phyloP scores from a whole-genome alignment of 345 rosid species.

The Corchorus olitorius region DNA sequence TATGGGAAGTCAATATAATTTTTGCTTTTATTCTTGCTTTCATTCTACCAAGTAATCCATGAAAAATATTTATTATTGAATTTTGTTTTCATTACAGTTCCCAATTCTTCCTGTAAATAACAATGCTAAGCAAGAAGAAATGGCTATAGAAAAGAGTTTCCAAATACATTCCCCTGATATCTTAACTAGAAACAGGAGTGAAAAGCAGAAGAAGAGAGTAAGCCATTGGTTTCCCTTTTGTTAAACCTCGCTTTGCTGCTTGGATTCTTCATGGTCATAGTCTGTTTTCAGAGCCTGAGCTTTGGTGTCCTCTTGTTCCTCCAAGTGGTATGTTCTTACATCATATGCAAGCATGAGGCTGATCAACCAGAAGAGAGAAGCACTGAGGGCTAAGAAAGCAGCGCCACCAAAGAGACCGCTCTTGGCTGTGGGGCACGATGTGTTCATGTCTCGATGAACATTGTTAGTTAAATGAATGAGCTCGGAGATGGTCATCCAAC shows the following conservation, averaged over 20 bases:
- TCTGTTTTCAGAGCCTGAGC: slow-evolving; percentile 18
- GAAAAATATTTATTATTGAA: background rate
- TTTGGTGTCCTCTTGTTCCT: slow-evolving; percentile 12
- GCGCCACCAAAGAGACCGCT: slow-evolving; percentile 36
- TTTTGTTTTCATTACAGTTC: background rate
- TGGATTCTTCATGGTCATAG: background rate
- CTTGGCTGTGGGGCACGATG: slow-evolving; percentile 34
- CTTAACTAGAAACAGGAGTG: background rate
- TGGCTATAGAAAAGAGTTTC: background rate
- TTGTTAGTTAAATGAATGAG: slow-evolving; percentile 26
- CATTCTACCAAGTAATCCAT: background rate
- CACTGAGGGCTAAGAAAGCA: slow-evolving; percentile 33
- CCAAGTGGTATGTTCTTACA: slow-evolving; percentile 30
- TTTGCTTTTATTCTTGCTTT: too few species aligned
- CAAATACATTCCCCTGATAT: background rate
- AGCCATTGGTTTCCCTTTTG: background rate
- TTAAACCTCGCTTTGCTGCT: slow-evolving; percentile 4
- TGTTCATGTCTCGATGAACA: slow-evolving; percentile 18
- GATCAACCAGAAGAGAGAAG: slow-evolving; percentile 41
- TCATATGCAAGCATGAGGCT: slow-evolving; percentile 34
- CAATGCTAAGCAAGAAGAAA: background rate
- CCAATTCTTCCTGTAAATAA: too few species aligned
- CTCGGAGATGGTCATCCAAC: slow-evolving; percentile 34
- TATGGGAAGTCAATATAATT: too few species aligned
- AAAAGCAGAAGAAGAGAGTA: background rate